Conservation (phyloP, 768 basidiomycete genomes). For the Solioccasus polychromus region DNA sequence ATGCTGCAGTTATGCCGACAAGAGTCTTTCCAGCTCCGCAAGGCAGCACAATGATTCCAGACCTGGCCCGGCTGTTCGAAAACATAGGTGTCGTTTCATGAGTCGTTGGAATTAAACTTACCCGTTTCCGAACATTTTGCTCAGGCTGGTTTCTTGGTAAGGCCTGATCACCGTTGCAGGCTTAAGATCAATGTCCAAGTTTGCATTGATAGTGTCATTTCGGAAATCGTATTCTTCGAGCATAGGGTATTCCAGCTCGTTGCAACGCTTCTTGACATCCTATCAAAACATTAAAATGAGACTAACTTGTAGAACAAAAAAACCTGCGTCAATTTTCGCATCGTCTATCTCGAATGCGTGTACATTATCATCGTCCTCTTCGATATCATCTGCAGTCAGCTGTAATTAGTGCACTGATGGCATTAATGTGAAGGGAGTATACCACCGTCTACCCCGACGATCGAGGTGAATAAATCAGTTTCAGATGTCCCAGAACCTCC, state of each 20-base stretch:
- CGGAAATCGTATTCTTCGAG: constrained; percentile 99
- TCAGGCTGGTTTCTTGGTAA: constrained; percentile 97
- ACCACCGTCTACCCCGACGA: constrained; percentile 94
- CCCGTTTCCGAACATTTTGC: constrained; percentile 99
- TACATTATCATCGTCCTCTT: constrained; percentile 96
- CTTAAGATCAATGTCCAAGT: constrained; percentile 97
- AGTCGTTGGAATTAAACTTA: constrained; percentile 32
- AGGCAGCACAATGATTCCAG: constrained; percentile 96
- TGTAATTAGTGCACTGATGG: neutral
- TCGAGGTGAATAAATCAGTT: constrained; percentile 86
- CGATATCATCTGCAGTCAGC: constrained; percentile 76
- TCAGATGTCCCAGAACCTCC: constrained; percentile 43
- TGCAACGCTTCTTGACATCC: constrained; percentile 96
- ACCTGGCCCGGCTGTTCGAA: constrained; percentile 79
- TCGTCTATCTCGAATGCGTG: constrained; percentile 97
- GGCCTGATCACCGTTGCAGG: constrained; percentile 96
- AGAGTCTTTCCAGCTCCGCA: constrained; percentile 99
- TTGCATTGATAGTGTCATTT: constrained; percentile 93
- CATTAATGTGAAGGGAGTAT: constrained; percentile 21
- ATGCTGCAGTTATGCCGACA: constrained; percentile 99
- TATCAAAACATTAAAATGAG: constrained; percentile 30
- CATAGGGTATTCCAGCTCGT: constrained; percentile 96
- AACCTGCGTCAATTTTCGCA: constrained; percentile 82
- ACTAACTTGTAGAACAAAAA: constrained; percentile 1
- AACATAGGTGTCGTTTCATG: constrained; percentile 1